Conservation (phyloP, 2,329 filamentous ascomycete genomes). For the Myriangium duriaei region DNA sequence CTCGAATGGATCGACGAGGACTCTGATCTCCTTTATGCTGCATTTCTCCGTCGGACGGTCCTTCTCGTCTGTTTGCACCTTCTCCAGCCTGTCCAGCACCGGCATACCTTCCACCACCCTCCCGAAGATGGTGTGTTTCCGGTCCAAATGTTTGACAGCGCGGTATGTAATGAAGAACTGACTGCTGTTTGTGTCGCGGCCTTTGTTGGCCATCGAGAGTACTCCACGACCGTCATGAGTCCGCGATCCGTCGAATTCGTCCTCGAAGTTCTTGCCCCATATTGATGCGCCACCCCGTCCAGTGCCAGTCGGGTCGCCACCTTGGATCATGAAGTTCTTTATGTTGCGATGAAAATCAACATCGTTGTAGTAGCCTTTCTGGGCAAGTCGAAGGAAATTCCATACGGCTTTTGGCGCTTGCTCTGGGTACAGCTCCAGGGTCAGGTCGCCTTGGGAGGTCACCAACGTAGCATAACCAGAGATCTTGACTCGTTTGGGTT, state of each 20-base stretch:
- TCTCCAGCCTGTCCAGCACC: slow-evolving; percentile 64
- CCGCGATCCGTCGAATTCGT: slow-evolving; percentile 82
- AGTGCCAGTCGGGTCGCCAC: slow-evolving; percentile 85
- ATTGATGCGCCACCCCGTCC: slow-evolving; percentile 81
- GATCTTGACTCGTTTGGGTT: slow-evolving; percentile 73
- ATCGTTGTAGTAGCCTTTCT: slow-evolving; percentile 79
- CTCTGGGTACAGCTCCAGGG: slow-evolving; percentile 81
- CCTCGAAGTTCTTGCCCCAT: slow-evolving; percentile 88
- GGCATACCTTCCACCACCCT: slow-evolving; percentile 61
- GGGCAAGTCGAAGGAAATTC: slow-evolving; percentile 84
- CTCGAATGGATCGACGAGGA: slow-evolving; percentile 90
- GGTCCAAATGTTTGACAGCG: slow-evolving; percentile 70
- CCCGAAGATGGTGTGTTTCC: slow-evolving; percentile 95
- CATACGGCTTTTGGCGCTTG: slow-evolving; percentile 86
- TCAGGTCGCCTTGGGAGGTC: slow-evolving; percentile 74
- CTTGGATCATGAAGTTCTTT: slow-evolving; percentile 94
- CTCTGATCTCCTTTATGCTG: slow-evolving; percentile 65
- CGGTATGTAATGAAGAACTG: slow-evolving; percentile 95
- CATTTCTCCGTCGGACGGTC: slow-evolving; percentile 69
- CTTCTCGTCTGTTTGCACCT: slow-evolving; percentile 57
- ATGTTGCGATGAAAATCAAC: slow-evolving; percentile 90
- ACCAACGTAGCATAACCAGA: slow-evolving; percentile 86
- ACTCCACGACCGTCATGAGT: slow-evolving; percentile 74
- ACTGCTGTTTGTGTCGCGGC: slow-evolving; percentile 90
- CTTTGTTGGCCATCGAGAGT: slow-evolving; percentile 94